Evolutionary conservation across 495 filamentous ascomycete genomes (phyloP), one percentile per base, ranked within the genome.

Genomic region (Penicillium lividum): DNA sequence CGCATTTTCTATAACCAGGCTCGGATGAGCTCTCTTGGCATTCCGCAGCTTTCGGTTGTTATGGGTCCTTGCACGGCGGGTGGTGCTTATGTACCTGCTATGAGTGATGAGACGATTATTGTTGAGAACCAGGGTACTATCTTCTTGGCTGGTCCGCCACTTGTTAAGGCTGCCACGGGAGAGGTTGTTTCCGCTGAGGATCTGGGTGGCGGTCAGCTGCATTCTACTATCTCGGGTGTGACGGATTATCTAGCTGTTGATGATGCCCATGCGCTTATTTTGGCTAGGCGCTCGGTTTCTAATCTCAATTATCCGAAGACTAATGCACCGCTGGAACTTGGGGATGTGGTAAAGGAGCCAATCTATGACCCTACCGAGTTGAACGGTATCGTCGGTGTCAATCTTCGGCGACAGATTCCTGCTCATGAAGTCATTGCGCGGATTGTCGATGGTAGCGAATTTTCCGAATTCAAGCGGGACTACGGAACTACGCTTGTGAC

Each of bases 1-100:
- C 89, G 95, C 54, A 97, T 98, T 62, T 98, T 98, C 81, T 98
- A 89, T 78, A 98, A 98, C 77, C 94, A 98, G 73, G 95, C 94
- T n/a, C 81, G 91, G 61, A 97, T 86, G 86, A 80, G 66, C 68
- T 82, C 90, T 7, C 70, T 85, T 22, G 89, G 91, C 8, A 96
- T 98, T 58, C 94, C 94, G 1, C 94, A 98, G 70, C 88, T 98
- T 57, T 86, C 91, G 3, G 91, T 97, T 3, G 94, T 98, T 28
- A 96, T 98, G 94, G 94, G 94, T 0, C 88, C 94, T n/a, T 97
- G 93, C 73, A 96, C 92, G 0, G 92, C 93, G 0, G 94, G 94
- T 52, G 94, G 94, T 31, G 94, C 94, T 25, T 98, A 98, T 70
- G 93, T 98, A 15, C 94, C 94, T 2, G 88, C 89, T 51, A 98